Base-by-base conservation (phyloP, 805 yeast species). In the Ogataea nakhonphanomensis region DNA sequence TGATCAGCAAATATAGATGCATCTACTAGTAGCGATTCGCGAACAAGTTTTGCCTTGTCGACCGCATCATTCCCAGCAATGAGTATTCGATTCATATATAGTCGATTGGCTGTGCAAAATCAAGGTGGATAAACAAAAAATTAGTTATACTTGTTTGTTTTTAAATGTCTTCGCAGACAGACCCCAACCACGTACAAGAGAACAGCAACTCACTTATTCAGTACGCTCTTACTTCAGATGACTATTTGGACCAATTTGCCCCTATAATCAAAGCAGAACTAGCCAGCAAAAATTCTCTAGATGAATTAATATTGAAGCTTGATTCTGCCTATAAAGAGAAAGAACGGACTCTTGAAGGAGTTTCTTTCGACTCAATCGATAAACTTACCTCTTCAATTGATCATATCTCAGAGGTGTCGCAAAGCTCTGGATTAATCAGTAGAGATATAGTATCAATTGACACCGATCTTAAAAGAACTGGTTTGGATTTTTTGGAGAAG, bases 241-340 rank as follows among this genome's bases (percentile, higher is more conserved):
- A 84, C 51, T 85, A 81, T 58, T 60, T 87, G 28, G 95, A 87
- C 48, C 87, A 84, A 58, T 70, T 88, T 44, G 84, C 87, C 2
- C 95, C 95, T 1, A 72, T 84, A 12, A 72, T 87, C 48, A 78
- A 76, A 51, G 73, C 78, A 8, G 81, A 89, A 14, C 62, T 88
- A 30, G 28, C 43, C n/a, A 67, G 67, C 37, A 63, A 70, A 12
- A 69, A 76, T 46, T 68, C 77, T 0, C 67, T 85, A 25, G 72
- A 79, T 6, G 78, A 72, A 12, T 67, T 88, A 44, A 66, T 83
- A 25, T 69, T 64, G 15, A 71, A 65, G 46, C 65, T 87, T 41
- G 80, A 78, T 41, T 70, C 65, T 10, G 73, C 79, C 23, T 79
- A 81, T n/a, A 56, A 66, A 30, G 70, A 69, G 32, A 80, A 80